Evolutionary conservation across 306 rosid species (phyloP).

Genomic region (Prunus mume): DNA sequence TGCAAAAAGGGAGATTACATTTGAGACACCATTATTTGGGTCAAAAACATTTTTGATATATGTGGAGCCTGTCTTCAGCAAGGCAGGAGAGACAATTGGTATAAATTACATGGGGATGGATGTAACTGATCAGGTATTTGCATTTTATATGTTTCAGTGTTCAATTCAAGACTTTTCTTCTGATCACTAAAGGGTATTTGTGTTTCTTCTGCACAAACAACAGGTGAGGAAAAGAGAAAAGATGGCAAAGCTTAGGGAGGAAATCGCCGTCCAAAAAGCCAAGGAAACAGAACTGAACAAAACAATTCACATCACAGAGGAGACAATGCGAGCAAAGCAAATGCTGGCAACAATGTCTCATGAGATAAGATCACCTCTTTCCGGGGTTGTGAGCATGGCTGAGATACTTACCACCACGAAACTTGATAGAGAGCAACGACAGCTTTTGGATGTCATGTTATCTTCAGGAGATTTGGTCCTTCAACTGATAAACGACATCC

Average conservation of each 20-base stretch:
- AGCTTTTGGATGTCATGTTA: slow-evolving; percentile 79
- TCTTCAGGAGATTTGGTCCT: slow-evolving; percentile 97
- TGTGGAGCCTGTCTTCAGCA: slow-evolving; percentile 92
- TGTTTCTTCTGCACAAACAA: slow-evolving; percentile 15
- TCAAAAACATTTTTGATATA: slow-evolving; percentile 82
- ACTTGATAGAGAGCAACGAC: slow-evolving; percentile 75
- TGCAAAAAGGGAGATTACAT: slow-evolving; percentile 89
- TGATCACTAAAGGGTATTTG: slow-evolving; percentile 3
- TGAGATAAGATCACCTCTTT: slow-evolving; percentile 87
- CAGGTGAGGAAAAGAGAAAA: slow-evolving; percentile 93
- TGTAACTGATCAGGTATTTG: slow-evolving; percentile 80
- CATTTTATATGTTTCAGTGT: slow-evolving; percentile 2
- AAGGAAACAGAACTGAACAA: slow-evolving; percentile 89
- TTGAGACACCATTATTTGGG: slow-evolving; percentile 82
- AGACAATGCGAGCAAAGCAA: slow-evolving; percentile 97
- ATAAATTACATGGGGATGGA: slow-evolving; percentile 98
- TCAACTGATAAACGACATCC: slow-evolving; percentile 92
- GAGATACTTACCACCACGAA: slow-evolving; percentile 82
- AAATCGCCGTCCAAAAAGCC: slow-evolving; percentile 91
- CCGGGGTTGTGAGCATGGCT: slow-evolving; percentile 96
- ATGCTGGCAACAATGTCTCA: slow-evolving; percentile 98
- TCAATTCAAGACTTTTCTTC: slow-evolving; percentile 13
- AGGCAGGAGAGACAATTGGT: slow-evolving; percentile 87
- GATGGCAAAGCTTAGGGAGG: slow-evolving; percentile 84
- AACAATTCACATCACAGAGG: slow-evolving; percentile 97